Percentiles rank a stretch among this genome's conserved stretches.
Evolutionary conservation across 768 basidiomycete genomes (phyloP).

Genomic region (Serendipita vermifera): DNA sequence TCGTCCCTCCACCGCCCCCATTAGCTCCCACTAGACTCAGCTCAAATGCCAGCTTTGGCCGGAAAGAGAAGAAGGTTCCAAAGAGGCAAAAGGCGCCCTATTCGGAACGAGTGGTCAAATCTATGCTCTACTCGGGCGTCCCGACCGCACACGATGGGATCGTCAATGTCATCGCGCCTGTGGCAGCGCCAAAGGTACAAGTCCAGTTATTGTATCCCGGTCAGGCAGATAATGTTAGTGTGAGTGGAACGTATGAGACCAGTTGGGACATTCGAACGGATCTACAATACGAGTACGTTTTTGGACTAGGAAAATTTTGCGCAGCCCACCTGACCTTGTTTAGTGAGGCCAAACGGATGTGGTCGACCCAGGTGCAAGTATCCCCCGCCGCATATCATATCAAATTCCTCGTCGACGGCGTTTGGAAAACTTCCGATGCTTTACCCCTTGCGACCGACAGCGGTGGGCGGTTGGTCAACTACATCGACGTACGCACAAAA

Average conservation of each 20-base stretch:
- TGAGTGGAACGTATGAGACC: not conserved
- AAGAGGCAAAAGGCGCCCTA: not conserved
- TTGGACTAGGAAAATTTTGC: not conserved
- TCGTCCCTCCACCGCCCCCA: not conserved
- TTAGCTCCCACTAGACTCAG: not conserved
- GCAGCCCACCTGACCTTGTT: constrained; percentile 13
- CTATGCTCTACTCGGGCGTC: not conserved
- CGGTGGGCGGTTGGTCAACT: constrained; percentile 81
- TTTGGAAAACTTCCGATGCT: constrained; percentile 62
- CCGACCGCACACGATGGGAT: not conserved
- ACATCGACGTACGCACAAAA: constrained; percentile 52
- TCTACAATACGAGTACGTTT: not conserved
- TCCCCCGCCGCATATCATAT: constrained; percentile 87
- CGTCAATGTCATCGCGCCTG: not conserved
- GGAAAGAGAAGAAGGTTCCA: constrained; percentile 1
- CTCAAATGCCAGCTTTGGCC: not conserved
- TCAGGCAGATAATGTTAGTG: not conserved
- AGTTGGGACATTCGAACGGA: not conserved
- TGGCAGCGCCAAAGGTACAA: not conserved
- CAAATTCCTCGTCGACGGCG: constrained; percentile 88
- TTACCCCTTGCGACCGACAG: constrained; percentile 71
- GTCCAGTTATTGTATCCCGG: not conserved
- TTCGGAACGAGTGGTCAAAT: not conserved
- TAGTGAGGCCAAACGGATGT: constrained; percentile 20
- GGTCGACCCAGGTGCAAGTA: constrained; percentile 33